These are phyloP conservation scores for Neodidymelliopsis sp. DNA, from an alignment of 2,329 filamentous ascomycete species.

Conservation along the genomic window DNA sequence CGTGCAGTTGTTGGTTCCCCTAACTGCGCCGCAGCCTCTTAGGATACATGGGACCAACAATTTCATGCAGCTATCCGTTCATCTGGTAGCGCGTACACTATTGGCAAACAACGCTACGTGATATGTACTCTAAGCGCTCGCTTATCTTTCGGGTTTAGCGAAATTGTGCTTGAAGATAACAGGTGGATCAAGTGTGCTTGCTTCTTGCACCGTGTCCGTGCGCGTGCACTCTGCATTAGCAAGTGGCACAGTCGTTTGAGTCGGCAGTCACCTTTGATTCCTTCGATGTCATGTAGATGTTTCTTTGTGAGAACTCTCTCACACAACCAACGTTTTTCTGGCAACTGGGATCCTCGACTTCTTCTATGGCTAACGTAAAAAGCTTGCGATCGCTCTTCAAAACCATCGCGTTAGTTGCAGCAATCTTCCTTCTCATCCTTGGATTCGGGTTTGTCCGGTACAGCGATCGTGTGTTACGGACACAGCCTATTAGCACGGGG, in stretches of 20 bases:
- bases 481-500: conserved; percentile 6
- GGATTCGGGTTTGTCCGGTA: conserved; percentile 19
- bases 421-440: conserved; percentile 19
- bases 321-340: not conserved
- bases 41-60: not conserved
- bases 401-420: conserved; percentile 18
- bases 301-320: conserved; percentile 1
- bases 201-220: conserved; percentile 1
- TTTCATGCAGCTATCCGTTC: not conserved
- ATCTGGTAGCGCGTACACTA: not conserved
- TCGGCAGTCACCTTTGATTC: conserved; percentile 1
- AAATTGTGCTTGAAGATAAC: conserved; percentile 7
- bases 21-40: conserved; percentile 9
- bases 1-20: conserved; percentile 2
- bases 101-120: not conserved
- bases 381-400: conserved; percentile 23
- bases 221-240: conserved; percentile 3
- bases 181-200: conserved; percentile 9
- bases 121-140: conserved; percentile 4
- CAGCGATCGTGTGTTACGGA: conserved; percentile 12
- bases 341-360: not conserved
- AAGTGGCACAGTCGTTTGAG: conserved; percentile 11
- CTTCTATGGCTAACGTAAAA: conserved; percentile 18
- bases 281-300: conserved; percentile 1
- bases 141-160: conserved; percentile 12